phyloP scores from a whole-genome alignment of 1,284 basidiomycete species.

The Rhodotorula sp. region DNA sequence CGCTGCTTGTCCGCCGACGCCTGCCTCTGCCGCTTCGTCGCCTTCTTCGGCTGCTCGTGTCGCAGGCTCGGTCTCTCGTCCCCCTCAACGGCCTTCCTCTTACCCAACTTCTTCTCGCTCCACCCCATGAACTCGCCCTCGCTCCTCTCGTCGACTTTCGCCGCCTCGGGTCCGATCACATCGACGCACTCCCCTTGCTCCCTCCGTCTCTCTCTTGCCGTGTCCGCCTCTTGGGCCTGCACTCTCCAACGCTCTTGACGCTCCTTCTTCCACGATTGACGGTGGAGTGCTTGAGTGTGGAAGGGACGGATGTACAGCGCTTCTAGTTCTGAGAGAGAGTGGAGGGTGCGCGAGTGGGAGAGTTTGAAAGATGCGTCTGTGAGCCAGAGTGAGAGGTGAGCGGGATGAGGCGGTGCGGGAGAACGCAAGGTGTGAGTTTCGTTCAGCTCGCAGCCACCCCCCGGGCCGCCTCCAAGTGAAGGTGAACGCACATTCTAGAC shows the following conservation, averaged over 20 bases:
- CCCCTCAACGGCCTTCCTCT: constrained; percentile 1
- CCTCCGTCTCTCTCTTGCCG: background rate
- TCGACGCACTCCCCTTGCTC: background rate
- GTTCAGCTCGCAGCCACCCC: too few species aligned
- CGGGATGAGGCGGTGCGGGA: background rate
- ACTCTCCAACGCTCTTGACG: background rate
- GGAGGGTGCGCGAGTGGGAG: background rate
- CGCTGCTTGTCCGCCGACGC: too few species aligned
- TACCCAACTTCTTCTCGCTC: constrained; percentile 5
- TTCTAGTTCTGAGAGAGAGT: constrained; percentile 6
- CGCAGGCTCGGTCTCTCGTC: background rate
- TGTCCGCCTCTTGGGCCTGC: background rate
- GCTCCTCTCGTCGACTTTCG: too few species aligned
- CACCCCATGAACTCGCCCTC: too few species aligned
- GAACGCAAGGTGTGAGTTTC: too few species aligned
- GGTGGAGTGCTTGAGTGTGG: background rate
- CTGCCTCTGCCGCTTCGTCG: too few species aligned
- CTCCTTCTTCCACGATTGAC: background rate
- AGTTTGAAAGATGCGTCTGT: constrained; percentile 11
- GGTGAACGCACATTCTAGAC: background rate
- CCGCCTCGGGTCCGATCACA: too few species aligned
- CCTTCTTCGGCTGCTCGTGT: too few species aligned
- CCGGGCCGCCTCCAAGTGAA: too few species aligned
- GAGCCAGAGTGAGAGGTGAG: background rate
- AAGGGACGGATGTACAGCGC: constrained; percentile 4